phyloP scores from a whole-genome alignment of 352 stramenopile genomes.

The Pythium utonaiense region DNA sequence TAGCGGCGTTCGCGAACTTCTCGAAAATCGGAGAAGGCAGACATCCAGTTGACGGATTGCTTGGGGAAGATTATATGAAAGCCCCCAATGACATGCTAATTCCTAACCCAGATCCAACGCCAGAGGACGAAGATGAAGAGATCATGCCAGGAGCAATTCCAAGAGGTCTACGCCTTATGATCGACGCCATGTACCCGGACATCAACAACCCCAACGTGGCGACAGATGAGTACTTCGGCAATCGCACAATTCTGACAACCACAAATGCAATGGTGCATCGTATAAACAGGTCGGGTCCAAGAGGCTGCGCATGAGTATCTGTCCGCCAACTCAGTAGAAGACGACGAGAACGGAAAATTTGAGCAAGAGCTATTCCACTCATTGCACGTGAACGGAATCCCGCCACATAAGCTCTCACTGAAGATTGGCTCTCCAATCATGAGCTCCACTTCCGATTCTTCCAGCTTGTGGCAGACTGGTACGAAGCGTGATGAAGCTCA shows the following conservation, averaged over 20 bases:
- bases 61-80: slow-evolving; percentile 20
- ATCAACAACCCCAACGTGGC: slow-evolving; percentile 5
- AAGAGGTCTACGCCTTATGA: not conserved
- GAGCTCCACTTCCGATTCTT: too few relatives aligned
- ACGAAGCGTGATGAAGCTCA: too few relatives aligned
- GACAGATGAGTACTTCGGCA: slow-evolving; percentile 14
- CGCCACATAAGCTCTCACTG: too few relatives aligned
- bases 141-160: not conserved
- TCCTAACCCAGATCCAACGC: not conserved
- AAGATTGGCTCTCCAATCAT: too few relatives aligned
- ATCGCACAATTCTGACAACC: slow-evolving; percentile 13
- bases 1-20: not conserved
- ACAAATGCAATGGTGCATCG: slow-evolving; percentile 13
- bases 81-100: slow-evolving; percentile 13
- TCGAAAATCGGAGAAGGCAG: not conserved
- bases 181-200: slow-evolving; percentile 17
- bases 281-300: slow-evolving; percentile 12
- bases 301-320: slow-evolving; percentile 10
- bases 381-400: slow-evolving; percentile 18
- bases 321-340: slow-evolving; percentile 7
- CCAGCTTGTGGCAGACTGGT: too few relatives aligned
- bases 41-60: not conserved
- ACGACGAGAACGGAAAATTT: slow-evolving; percentile 7
- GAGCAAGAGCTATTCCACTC: slow-evolving; percentile 15
- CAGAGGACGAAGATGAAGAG: not conserved